Evolutionary conservation across 331 rosid species (phyloP).

Genomic region (Telfairia occidentalis): DNA sequence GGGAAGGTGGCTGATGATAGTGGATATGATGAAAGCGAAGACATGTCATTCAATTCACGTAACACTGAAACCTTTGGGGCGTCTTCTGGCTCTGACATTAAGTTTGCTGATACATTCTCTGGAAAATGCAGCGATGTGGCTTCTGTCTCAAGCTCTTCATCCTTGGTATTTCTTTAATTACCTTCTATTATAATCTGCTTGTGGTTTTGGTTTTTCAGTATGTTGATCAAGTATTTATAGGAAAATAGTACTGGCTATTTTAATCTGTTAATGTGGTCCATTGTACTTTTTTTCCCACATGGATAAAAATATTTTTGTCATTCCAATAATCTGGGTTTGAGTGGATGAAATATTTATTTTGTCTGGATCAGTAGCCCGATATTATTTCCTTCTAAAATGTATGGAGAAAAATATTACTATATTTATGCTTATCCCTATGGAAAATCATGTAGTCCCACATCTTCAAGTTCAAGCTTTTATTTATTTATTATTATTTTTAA

Average conservation of each 20-base stretch:
- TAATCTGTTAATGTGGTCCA: neutral
- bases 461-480: neutral
- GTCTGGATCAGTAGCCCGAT: neutral
- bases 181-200: neutral
- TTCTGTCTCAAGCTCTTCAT: slow-evolving; percentile 38
- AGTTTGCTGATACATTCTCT: slow-evolving; percentile 32
- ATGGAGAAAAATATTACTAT: neutral
- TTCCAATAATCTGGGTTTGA: neutral
- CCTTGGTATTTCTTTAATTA: slow-evolving; percentile 35
- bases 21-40: slow-evolving; percentile 58
- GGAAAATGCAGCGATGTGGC: slow-evolving; percentile 40
- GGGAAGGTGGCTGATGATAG: slow-evolving; percentile 60
- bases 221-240: neutral
- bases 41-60: slow-evolving; percentile 39
- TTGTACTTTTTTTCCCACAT: neutral
- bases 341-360: neutral
- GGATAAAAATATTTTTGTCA: neutral
- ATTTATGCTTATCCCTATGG: neutral
- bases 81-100: slow-evolving; percentile 30
- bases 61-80: slow-evolving; percentile 66
- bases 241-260: neutral
- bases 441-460: neutral
- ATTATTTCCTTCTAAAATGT: neutral
- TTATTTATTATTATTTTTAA: no score
- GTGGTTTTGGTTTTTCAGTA: neutral